Evolutionary conservation across 257 asterid genomes (phyloP).

Genomic region (Solanum infundibuliforme): DNA sequence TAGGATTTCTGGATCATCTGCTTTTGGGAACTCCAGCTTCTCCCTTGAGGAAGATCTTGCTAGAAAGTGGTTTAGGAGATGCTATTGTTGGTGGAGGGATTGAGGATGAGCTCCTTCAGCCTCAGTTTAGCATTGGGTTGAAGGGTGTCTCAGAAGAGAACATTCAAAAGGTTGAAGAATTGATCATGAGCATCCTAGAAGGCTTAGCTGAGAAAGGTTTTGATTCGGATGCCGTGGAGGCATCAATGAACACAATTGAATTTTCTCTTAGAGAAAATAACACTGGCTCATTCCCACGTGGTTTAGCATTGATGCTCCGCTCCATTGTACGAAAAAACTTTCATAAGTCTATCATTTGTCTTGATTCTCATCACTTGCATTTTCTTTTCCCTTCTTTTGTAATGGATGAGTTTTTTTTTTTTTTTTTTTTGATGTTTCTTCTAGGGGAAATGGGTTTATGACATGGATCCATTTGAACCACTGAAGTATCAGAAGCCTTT

Average conservation of each 20-base stretch:
- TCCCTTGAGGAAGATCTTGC: conserved; percentile 83
- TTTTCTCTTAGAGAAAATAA: conserved; percentile 96
- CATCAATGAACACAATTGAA: conserved; percentile 97
- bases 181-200: conserved; percentile 48
- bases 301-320: conserved; percentile 91
- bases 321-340: conserved; percentile 53
- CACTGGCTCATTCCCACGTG: conserved; percentile 99
- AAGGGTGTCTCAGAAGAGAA: conserved; percentile 89
- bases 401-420: not conserved
- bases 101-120: conserved; percentile 97
- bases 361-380: not conserved
- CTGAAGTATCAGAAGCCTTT: conserved; percentile 80
- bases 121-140: conserved; percentile 91
- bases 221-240: conserved; percentile 88
- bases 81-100: conserved; percentile 97
- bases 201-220: conserved; percentile 85
- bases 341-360: not conserved
- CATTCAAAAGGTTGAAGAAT: conserved; percentile 62
- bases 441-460: conserved; percentile 97
- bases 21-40: conserved; percentile 98
- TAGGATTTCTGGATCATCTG: conserved; percentile 85
- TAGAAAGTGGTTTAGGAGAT: conserved; percentile 94
- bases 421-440: conserved; percentile 10
- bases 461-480: conserved; percentile 93
- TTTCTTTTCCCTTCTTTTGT: not conserved